These are phyloP conservation scores for Wickerhamiella pararugosa DNA, from an alignment of 1,139 yeast species.

Conservation along the genomic window DNA sequence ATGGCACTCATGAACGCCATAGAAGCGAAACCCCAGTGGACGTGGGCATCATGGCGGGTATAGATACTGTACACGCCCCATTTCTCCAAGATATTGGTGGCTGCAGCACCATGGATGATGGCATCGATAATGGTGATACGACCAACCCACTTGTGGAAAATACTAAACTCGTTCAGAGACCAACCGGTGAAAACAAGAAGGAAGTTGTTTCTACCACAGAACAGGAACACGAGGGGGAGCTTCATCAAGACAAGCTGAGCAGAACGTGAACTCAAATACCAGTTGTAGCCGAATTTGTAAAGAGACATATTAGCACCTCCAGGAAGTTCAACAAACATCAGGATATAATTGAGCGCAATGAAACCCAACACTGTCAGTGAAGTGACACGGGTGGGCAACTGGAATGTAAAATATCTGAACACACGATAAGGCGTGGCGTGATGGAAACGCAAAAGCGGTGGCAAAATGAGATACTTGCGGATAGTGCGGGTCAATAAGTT, in stretches of 20 bases:
- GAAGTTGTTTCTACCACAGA: slow-evolving; percentile 47
- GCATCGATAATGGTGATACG: slow-evolving; percentile 36
- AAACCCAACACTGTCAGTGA: slow-evolving; percentile 19
- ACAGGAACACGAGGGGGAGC: slow-evolving; percentile 36
- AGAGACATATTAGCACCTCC: slow-evolving; percentile 10
- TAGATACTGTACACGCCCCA: slow-evolving; percentile 3
- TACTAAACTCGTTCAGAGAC: slow-evolving; percentile 42
- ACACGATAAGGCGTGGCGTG: slow-evolving; percentile 28
- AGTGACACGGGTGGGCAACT: slow-evolving; percentile 25
- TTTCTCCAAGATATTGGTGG: not conserved
- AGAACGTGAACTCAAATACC: slow-evolving; percentile 33
- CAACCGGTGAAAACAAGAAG: slow-evolving; percentile 41
- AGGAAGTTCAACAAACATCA: slow-evolving; percentile 19
- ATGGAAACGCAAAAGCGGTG: slow-evolving; percentile 32
- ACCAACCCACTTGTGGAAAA: slow-evolving; percentile 45
- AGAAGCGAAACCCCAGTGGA: slow-evolving; percentile 42
- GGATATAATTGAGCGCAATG: slow-evolving; percentile 13
- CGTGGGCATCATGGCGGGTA: slow-evolving; percentile 12
- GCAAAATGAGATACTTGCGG: slow-evolving; percentile 34
- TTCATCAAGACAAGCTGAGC: slow-evolving; percentile 28
- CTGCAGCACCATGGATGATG: slow-evolving; percentile 19
- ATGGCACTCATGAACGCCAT: slow-evolving; percentile 31
- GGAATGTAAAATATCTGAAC: slow-evolving; percentile 19
- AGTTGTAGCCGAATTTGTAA: slow-evolving; percentile 9
- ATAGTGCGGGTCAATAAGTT: slow-evolving; percentile 12